These are phyloP conservation scores for Talaromyces verruculosus DNA, from an alignment of 2,329 filamentous ascomycete species.

Conservation along the genomic window DNA sequence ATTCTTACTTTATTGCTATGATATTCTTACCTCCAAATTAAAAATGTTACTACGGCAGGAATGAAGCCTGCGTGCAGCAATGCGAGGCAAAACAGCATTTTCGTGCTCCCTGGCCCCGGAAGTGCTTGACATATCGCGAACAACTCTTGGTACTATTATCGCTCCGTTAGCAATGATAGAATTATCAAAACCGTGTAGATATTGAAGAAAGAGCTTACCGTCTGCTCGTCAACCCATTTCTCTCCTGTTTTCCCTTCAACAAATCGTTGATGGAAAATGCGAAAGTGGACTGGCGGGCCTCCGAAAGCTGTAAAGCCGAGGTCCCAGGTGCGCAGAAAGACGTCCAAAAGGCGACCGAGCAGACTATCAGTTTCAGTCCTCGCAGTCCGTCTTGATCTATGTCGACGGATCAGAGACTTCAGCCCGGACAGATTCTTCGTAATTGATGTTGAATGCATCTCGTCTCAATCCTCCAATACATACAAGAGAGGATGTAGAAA, in stretches of 20 bases:
- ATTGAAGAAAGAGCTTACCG: conserved; percentile 43
- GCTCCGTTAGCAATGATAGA: background rate
- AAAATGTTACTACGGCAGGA: conserved; percentile 59
- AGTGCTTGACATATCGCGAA: conserved; percentile 69
- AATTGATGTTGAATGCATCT: background rate
- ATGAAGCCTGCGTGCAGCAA: conserved; percentile 62
- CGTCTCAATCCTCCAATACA: background rate
- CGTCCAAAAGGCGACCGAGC: conserved; percentile 26
- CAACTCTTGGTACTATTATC: conserved; percentile 64
- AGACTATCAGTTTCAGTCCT: conserved; percentile 18
- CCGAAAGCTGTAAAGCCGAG: conserved; percentile 66
- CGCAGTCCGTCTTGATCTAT: background rate
- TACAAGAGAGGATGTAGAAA: background rate
- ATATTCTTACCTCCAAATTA: conserved; percentile 60
- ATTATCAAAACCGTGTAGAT: background rate
- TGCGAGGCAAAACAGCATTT: conserved; percentile 69
- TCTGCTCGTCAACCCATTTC: conserved; percentile 68
- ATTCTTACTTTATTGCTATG: background rate
- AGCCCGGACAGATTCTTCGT: background rate
- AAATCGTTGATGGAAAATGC: conserved; percentile 64
- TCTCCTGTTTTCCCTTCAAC: conserved; percentile 49
- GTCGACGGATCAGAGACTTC: conserved; percentile 7
- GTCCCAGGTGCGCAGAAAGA: conserved; percentile 53
- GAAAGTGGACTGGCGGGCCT: conserved; percentile 68
- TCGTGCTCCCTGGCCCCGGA: conserved; percentile 67